Conservation (phyloP, 2,329 filamentous ascomycete species). For the Arthrobotrys conoides region DNA sequence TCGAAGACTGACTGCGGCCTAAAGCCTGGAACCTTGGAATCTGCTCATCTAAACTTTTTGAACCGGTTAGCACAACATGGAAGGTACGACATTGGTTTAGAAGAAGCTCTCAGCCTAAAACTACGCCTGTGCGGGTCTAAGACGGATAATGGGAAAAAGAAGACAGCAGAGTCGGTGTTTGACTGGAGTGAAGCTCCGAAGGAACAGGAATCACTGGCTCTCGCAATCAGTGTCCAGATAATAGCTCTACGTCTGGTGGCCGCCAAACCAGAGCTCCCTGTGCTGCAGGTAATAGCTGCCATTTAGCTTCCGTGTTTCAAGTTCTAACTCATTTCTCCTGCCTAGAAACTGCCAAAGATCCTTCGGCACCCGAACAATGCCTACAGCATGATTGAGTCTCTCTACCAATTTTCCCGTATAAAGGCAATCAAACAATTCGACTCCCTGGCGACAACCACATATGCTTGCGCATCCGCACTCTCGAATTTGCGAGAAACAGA, state of each 20-base stretch:
- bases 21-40: slow-evolving; percentile 47
- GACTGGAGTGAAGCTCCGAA: slow-evolving; percentile 30
- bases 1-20: slow-evolving; percentile 45
- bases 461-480: slow-evolving; percentile 43
- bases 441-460: slow-evolving; percentile 38
- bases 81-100: slow-evolving; percentile 45
- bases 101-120: slow-evolving; percentile 48
- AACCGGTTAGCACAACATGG: slow-evolving; percentile 55
- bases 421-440: slow-evolving; percentile 54
- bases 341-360: slow-evolving; percentile 45
- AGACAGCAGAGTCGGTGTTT: slow-evolving; percentile 31
- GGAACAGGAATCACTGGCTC: slow-evolving; percentile 37
- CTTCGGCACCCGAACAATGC: slow-evolving; percentile 38
- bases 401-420: slow-evolving; percentile 17
- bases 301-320: not conserved
- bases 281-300: slow-evolving; percentile 31
- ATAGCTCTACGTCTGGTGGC: slow-evolving; percentile 38
- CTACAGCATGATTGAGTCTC: slow-evolving; percentile 36
- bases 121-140: slow-evolving; percentile 24
- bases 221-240: slow-evolving; percentile 49
- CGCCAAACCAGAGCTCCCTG: slow-evolving; percentile 35
- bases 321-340: not conserved
- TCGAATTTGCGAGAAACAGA: slow-evolving; percentile 39
- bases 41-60: slow-evolving; percentile 52
- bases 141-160: slow-evolving; percentile 28